phyloP scores from a whole-genome alignment of 148 eudicot species.

The Nyssa sinensis region DNA sequence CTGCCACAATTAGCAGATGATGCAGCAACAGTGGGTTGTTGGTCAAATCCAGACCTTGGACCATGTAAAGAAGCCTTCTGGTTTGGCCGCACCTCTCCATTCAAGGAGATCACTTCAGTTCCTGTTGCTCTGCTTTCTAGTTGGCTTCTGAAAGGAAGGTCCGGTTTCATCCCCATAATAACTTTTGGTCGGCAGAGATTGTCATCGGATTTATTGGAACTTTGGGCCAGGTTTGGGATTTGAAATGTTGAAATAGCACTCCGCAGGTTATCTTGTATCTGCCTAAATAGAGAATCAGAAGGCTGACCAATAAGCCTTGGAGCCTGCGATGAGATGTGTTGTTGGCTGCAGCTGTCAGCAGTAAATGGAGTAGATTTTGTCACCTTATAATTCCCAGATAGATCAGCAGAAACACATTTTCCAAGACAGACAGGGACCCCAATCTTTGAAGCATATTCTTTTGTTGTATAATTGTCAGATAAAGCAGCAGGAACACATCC shows the following conservation, averaged over 20 bases:
- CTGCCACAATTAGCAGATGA: conserved; percentile 24
- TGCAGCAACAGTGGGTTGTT: conserved; percentile 25
- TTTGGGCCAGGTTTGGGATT: conserved; percentile 17
- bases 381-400: conserved; percentile 21
- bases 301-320: conserved; percentile 28
- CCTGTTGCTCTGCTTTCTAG: conserved; percentile 26
- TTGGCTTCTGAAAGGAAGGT: conserved; percentile 22
- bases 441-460: conserved; percentile 36
- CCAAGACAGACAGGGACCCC: conserved; percentile 32
- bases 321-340: conserved; percentile 29
- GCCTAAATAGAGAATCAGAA: conserved; percentile 34
- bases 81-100: conserved; percentile 33
- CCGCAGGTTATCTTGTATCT: conserved; percentile 32
- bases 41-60: conserved; percentile 24
- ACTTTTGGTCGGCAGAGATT: conserved; percentile 23
- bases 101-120: conserved; percentile 38
- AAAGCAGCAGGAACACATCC: conserved; percentile 61
- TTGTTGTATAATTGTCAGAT: conserved; percentile 48
- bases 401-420: conserved; percentile 23
- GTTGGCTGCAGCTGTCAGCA: conserved; percentile 27
- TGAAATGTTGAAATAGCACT: conserved; percentile 37
- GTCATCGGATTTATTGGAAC: conserved; percentile 19
- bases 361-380: conserved; percentile 16
- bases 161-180: conserved; percentile 14
- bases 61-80: conserved; percentile 32